Conservation (phyloP, 164 flowering plant species). For the Euptelea pleiosperma region DNA sequence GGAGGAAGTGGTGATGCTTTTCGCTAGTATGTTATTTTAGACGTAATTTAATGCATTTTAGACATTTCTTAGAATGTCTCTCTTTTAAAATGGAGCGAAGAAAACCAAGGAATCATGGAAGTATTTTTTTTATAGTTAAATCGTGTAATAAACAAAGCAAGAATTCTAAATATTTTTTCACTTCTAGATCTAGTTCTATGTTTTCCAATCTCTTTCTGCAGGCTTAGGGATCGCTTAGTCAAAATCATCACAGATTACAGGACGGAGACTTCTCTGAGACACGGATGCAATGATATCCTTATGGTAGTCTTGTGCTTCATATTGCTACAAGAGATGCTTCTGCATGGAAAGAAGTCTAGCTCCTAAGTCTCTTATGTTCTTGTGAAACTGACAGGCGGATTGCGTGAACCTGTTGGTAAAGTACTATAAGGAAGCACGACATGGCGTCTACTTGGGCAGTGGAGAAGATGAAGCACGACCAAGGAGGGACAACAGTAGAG, state of each 20-base stretch:
- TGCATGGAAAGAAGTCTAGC: not conserved
- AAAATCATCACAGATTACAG: slow-evolving; percentile 93
- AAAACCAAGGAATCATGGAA: not conserved
- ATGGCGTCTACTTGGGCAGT: slow-evolving; percentile 65
- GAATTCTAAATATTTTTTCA: too few species aligned
- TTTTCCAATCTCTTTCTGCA: slow-evolving; percentile 20
- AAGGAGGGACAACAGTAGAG: slow-evolving; percentile 38
- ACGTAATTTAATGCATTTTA: too few species aligned
- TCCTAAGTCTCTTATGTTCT: slow-evolving; percentile 9
- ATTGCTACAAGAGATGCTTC: not conserved
- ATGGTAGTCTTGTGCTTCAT: slow-evolving; percentile 47
- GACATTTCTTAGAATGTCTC: too few species aligned
- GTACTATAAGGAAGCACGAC: slow-evolving; percentile 86
- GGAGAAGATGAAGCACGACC: slow-evolving; percentile 62
- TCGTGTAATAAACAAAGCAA: too few species aligned
- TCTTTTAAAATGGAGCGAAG: not conserved
- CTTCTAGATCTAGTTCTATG: not conserved
- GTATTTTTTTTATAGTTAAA: not conserved
- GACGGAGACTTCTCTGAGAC: slow-evolving; percentile 93
- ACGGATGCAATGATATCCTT: slow-evolving; percentile 95
- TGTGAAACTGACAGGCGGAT: slow-evolving; percentile 60
- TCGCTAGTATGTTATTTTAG: too few species aligned
- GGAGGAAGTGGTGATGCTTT: too few species aligned
- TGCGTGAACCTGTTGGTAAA: slow-evolving; percentile 82
- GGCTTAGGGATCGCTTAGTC: slow-evolving; percentile 88